Base-by-base conservation (phyloP, 345 rosid species). In the Arabidopsis suecica region DNA sequence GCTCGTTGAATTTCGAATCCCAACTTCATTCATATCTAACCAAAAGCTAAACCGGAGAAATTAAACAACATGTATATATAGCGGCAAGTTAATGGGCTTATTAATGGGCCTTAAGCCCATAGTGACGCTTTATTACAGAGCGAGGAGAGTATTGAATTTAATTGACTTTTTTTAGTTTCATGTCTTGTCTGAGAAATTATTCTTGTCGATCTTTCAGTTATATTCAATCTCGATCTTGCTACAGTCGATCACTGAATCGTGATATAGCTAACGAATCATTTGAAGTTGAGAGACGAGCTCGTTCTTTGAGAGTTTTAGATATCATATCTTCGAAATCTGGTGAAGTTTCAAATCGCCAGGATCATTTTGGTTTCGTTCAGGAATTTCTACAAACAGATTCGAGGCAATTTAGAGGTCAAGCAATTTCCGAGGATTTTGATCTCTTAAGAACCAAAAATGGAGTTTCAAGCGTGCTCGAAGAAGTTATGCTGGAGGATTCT, bases 291-390 rank as follows among this genome's bases (percentile, higher is more conserved):
- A 82, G 69, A 48, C 70, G 76, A 59, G 78, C 84, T 78, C 78
- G 78, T 41, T 89, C 91, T 7, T 80, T 86, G 6, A 80, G 86
- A 47, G 79, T 87, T 66, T 75, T 87, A 6, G 83, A 88, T 62
- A 81, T 87, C 59, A 65, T 87, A 37, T 65, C 84, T 58, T 74
- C 83, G 16, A 81, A 76, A 82, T 53, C 74, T 11, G 40, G 30
- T 0, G 72, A 18, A 56, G 40, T 65, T 13, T 7, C 77, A 7
- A 10, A 41, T 50, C 70, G 68, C 42, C 78, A 66, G 48, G 71
- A 47, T 77, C 86, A 94, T 81, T 80, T 86, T 42, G 90, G 90
- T 60, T 77, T 83, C 79, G 75, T 89, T 61, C 78, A 84, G 83
- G 88, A 78, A 62, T 80, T 86, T 68, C 42, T 85, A 4, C 77